Evolutionary conservation across 2,329 filamentous ascomycete genomes (phyloP).

Genomic region (Dactylellina parvicollis): DNA sequence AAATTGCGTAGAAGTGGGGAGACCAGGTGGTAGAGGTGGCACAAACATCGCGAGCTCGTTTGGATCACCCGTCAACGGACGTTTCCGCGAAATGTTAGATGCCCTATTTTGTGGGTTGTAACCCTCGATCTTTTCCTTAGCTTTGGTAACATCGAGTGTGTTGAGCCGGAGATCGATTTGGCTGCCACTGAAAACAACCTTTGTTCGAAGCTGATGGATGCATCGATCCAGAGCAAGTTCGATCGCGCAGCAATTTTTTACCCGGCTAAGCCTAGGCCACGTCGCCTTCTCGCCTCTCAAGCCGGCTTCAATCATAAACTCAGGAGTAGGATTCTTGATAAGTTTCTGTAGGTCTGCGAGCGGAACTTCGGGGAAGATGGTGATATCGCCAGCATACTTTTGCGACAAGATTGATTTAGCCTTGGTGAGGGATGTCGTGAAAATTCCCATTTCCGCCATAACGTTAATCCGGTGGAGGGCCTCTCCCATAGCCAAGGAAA

Average conservation of each 20-base stretch:
- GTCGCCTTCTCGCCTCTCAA: constrained; percentile 84
- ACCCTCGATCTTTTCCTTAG: constrained; percentile 14
- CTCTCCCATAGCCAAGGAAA: constrained; percentile 80
- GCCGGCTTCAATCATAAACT: constrained; percentile 85
- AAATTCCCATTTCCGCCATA: constrained; percentile 80
- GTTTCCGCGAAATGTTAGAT: constrained; percentile 40
- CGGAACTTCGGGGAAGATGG: constrained; percentile 83
- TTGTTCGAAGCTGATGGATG: constrained; percentile 73
- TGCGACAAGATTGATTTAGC: constrained; percentile 83
- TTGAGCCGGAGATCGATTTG: constrained; percentile 68
- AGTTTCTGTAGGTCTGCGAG: constrained; percentile 79
- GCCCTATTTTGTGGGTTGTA: constrained; percentile 18
- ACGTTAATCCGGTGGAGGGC: constrained; percentile 82
- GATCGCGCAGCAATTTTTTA: constrained; percentile 86
- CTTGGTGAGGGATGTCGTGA: constrained; percentile 82
- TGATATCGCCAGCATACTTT: constrained; percentile 94
- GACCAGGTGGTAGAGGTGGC: constrained; percentile 15
- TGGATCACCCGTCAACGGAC: constrained; percentile 37
- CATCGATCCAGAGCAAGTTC: constrained; percentile 84
- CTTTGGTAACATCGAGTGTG: constrained; percentile 8
- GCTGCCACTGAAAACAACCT: constrained; percentile 75
- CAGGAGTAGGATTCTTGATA: constrained; percentile 81
- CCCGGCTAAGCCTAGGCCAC: constrained; percentile 87
- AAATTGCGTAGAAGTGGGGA: background rate
- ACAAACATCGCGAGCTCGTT: constrained; percentile 29